These are phyloP conservation scores for Neonectria punicea DNA, from an alignment of 2,329 filamentous ascomycete genomes.

Conservation along the genomic window DNA sequence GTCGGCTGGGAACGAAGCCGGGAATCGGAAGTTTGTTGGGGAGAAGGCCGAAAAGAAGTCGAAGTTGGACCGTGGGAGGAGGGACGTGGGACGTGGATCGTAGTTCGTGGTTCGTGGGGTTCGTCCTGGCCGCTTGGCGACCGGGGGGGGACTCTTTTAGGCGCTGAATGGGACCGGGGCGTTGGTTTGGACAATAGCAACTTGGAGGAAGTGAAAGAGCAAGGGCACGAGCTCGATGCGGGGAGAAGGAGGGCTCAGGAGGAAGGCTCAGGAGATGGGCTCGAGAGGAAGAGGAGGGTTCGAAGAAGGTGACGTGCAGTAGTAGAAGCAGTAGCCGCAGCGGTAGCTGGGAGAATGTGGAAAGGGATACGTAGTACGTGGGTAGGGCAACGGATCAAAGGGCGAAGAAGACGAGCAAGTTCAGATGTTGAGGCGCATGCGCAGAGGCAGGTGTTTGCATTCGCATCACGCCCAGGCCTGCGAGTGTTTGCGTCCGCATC, in stretches of 20 bases:
- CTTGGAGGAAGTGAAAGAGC: conserved; percentile 5
- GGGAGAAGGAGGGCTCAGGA: conserved; percentile 1
- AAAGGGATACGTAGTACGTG: not conserved
- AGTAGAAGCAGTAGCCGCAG: conserved; percentile 6
- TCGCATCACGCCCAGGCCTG: conserved; percentile 24
- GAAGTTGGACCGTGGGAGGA: conserved; percentile 16
- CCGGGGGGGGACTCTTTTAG: conserved; percentile 17
- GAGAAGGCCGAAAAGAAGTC: conserved; percentile 9
- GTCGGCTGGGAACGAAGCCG: not conserved
- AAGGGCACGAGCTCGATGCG: conserved; percentile 8
- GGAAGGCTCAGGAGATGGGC: conserved; percentile 1
- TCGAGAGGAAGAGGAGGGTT: not conserved
- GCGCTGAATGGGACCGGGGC: conserved; percentile 7
- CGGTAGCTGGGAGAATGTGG: conserved; percentile 1
- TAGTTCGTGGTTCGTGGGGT: conserved; percentile 16
- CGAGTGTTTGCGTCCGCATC: not conserved
- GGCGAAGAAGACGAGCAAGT: conserved; percentile 6
- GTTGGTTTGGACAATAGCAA: conserved; percentile 4
- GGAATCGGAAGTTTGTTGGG: not conserved
- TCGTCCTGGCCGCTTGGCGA: conserved; percentile 21
- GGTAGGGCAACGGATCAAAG: not conserved
- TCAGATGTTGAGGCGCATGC: conserved; percentile 20
- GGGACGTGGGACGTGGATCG: conserved; percentile 18
- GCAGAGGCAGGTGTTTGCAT: conserved; percentile 22
- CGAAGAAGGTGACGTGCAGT: conserved; percentile 3